Evolutionary conservation across 179 eudicot species (phyloP), one percentile per base, ranked within the genome.

Genomic region (Actinidia arguta): DNA sequence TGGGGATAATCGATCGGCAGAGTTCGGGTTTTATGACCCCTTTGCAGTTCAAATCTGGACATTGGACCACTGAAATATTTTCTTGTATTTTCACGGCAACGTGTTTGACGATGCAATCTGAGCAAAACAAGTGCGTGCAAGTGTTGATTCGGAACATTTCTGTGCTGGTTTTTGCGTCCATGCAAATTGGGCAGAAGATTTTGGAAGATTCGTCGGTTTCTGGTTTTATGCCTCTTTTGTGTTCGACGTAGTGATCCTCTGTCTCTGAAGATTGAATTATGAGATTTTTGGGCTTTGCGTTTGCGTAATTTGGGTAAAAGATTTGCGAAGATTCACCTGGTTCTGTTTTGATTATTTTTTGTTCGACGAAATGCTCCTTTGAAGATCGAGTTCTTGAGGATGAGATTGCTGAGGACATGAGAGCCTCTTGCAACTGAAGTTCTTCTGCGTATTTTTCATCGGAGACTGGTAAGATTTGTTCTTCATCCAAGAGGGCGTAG

Each of bases 361-460:
- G 20, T 62, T 63, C 14, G 68, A 42, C 4, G 24, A 8, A 6
- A 1, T 48, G 36, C 5, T 50, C 54, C 16, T 16, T 18, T 6
- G 46, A 14, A 66, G 31, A 14, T 14, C 46, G 71, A 36, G 71
- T 31, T 31, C 1, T 66, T 36, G 9, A 27, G 16, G 71, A 31
- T 14, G 71, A 66, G 18, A 25, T 0, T 31, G 71, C 71, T 12
- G 71, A 75, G 20, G 73, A 22, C 44, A 81, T 7, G 12, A 88
- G 86, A 14, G 84, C 84, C 55, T 86, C 91, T 71, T 88, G 87
- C 6, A 86, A 62, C 47, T 82, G 82, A 4, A 84, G 27, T 70
- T 86, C 83, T 25, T 82, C 66, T 0, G 86, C 87, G 44, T 75
- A 86, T 36, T 66, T 52, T 36, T 74, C 81, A 18, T 88, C 90